Evolutionary conservation across 2,329 filamentous ascomycete species (phyloP).

Genomic region (Pochonia chlamydosporia): DNA sequence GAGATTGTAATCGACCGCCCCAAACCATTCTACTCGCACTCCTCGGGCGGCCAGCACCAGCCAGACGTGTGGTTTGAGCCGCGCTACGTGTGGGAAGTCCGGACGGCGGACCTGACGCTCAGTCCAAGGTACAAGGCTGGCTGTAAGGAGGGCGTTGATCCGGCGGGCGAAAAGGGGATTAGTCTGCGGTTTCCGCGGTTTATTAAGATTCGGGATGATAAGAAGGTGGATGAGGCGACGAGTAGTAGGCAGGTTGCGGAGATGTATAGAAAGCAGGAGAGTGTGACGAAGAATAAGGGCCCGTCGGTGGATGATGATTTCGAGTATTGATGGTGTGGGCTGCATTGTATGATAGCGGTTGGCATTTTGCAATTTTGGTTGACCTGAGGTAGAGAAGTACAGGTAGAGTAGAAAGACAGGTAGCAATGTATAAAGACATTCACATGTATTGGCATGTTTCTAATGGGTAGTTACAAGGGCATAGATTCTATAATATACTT

Average conservation of each 20-base stretch:
- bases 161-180: constrained; percentile 68
- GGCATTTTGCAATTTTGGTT: neutral
- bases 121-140: constrained; percentile 93
- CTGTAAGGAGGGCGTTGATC: constrained; percentile 70
- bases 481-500: constrained; percentile 7
- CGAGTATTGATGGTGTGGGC: constrained; percentile 62
- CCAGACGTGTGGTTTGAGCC: constrained; percentile 99
- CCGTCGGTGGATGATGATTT: constrained; percentile 93
- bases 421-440: no score
- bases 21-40: constrained; percentile 93
- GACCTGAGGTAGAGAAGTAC: neutral
- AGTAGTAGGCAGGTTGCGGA: constrained; percentile 81
- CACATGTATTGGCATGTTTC: no score
- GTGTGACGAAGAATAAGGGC: constrained; percentile 77
- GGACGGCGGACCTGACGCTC: constrained; percentile 89
- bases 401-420: neutral
- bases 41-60: constrained; percentile 78
- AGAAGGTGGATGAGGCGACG: constrained; percentile 89
- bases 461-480: no score
- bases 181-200: constrained; percentile 88
- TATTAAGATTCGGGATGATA: constrained; percentile 87
- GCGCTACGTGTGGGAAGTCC: constrained; percentile 92
- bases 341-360: neutral
- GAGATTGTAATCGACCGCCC: constrained; percentile 78
- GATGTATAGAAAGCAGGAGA: constrained; percentile 96